A percentile compares a stretch with the other conserved stretches of the same genome.
These are phyloP conservation scores for Canariomyces notabilis DNA, from an alignment of 2,329 filamentous ascomycete genomes.

Conservation along the genomic window DNA sequence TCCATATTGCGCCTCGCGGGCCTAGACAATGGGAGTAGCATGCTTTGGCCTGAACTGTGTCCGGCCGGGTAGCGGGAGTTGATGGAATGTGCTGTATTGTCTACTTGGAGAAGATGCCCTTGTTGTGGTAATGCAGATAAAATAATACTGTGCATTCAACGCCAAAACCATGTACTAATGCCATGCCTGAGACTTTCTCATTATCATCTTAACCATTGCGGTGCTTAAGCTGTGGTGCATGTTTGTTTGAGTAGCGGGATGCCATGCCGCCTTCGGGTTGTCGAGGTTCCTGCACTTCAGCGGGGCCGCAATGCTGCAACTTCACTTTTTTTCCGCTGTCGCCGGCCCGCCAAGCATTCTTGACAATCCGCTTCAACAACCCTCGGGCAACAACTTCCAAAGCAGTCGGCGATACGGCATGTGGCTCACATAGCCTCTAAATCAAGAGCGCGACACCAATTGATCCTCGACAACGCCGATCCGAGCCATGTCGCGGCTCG, in stretches of 20 bases:
- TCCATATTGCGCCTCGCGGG: constrained; percentile 28
- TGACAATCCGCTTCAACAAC: constrained; percentile 10
- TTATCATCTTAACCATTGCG: background rate
- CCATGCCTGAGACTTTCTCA: background rate
- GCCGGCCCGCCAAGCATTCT: background rate
- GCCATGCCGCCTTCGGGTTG: background rate
- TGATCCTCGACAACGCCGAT: background rate
- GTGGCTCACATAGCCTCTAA: constrained; percentile 3
- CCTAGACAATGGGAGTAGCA: constrained; percentile 2
- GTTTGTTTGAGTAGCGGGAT: background rate
- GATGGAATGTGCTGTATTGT: background rate
- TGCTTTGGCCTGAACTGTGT: background rate
- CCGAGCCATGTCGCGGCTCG: constrained; percentile 25
- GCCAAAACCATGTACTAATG: too few relatives aligned
- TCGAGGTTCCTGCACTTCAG: background rate
- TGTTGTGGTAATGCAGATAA: too few relatives aligned
- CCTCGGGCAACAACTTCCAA: constrained; percentile 3
- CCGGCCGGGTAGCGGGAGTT: background rate
- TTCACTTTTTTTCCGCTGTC: constrained; percentile 4
- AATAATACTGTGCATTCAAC: too few relatives aligned
- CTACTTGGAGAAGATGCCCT: background rate
- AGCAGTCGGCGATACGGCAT: constrained; percentile 6
- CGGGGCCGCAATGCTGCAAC: background rate
- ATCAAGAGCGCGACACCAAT: constrained; percentile 4
- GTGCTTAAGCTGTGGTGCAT: too few relatives aligned